Percentiles rank a stretch among this genome's conserved stretches.
Evolutionary conservation across 1,284 basidiomycete species (phyloP).

Genomic region (Cutaneotrichosporon dermatis): DNA sequence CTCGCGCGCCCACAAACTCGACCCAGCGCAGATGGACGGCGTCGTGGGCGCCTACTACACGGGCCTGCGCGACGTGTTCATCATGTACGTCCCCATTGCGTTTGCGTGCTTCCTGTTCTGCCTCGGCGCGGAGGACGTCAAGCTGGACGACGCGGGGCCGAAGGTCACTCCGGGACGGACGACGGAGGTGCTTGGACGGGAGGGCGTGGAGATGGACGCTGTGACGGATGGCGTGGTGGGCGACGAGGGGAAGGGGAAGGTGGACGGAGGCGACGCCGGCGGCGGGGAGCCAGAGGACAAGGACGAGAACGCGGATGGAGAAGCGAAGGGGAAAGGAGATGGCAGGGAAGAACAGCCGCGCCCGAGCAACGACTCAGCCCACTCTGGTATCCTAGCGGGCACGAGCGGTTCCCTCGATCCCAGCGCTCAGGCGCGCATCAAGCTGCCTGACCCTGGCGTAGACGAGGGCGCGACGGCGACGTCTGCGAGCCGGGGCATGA

Average conservation of each 20-base stretch:
- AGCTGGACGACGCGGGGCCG: neutral
- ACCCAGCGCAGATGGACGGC: neutral
- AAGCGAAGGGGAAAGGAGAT: neutral
- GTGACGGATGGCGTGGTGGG: neutral
- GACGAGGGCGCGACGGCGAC: neutral
- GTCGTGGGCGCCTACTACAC: slow-evolving; percentile 11
- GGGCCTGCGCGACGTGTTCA: slow-evolving; percentile 25
- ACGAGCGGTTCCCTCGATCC: neutral
- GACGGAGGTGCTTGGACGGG: neutral
- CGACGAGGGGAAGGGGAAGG: neutral
- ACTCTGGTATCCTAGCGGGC: neutral
- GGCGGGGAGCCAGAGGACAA: neutral
- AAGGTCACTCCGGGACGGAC: neutral
- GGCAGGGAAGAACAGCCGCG: neutral
- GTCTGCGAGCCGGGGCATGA: neutral
- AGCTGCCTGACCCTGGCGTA: neutral
- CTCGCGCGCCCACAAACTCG: neutral
- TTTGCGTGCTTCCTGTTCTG: slow-evolving; percentile 6
- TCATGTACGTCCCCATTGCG: slow-evolving; percentile 16
- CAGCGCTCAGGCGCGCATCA: neutral
- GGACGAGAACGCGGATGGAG: neutral
- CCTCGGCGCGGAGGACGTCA: neutral
- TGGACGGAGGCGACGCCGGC: neutral
- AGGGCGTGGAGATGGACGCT: neutral
- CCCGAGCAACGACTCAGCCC: neutral